Evolutionary conservation across 73 alveolate species (phyloP).

Genomic region (Stentor roeselii): DNA sequence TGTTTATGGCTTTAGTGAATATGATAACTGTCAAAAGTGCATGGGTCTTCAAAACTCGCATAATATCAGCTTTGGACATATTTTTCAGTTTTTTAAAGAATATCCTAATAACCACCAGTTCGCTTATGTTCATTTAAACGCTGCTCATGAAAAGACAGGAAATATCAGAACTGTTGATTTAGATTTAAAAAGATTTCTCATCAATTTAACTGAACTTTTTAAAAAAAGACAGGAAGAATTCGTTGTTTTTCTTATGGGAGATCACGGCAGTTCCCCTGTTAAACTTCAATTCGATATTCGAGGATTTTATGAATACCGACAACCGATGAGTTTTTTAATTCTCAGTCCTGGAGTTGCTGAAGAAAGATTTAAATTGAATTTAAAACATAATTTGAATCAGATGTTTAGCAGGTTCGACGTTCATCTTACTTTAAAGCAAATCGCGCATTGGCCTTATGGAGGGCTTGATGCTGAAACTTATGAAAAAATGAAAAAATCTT

Average conservation of each 20-base stretch:
- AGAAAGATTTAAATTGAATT: neutral
- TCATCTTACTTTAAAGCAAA: neutral
- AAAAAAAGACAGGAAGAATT: neutral
- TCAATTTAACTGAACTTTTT: neutral
- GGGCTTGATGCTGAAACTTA: no score
- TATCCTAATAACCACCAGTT: neutral
- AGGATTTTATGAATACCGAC: neutral
- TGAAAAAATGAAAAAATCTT: no score
- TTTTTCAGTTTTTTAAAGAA: neutral
- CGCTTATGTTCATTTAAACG: neutral
- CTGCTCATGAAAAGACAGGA: neutral
- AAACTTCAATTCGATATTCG: neutral
- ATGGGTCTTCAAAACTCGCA: neutral
- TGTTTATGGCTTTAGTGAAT: neutral
- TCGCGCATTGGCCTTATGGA: no score
- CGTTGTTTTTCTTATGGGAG: neutral
- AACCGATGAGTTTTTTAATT: neutral
- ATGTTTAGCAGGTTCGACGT: neutral
- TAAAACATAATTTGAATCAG: neutral
- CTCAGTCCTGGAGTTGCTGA: neutral
- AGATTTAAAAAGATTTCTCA: neutral
- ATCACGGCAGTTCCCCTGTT: neutral
- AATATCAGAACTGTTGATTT: neutral
- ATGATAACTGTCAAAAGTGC: neutral
- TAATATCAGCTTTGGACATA: neutral